A percentile compares a stretch with the other conserved stretches of the same genome.
Conservation (phyloP, 2,329 filamentous ascomycete genomes). For the Cryphonectria parasitica region DNA sequence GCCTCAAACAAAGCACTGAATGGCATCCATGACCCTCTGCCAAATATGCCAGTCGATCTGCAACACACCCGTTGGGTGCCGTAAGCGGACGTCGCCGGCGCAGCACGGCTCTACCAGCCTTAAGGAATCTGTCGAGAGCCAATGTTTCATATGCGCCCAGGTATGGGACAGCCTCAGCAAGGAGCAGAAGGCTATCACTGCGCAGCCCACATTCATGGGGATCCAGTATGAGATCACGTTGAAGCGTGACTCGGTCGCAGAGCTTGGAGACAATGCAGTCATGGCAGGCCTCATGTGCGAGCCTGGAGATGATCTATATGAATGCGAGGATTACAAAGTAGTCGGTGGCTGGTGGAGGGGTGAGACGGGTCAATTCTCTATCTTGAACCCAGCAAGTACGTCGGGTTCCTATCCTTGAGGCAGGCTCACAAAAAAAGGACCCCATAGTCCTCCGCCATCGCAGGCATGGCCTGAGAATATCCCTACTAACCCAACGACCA, state of each 20-base stretch:
- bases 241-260: no score
- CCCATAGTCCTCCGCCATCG: no score
- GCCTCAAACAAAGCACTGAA: no score
- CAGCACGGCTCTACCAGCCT: slow-evolving; percentile 2
- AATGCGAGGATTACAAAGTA: slow-evolving; percentile 14
- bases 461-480: no score
- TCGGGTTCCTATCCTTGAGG: neutral
- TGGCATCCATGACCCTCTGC: slow-evolving; percentile 17
- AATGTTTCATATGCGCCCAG: slow-evolving; percentile 9
- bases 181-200: slow-evolving; percentile 9
- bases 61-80: neutral
- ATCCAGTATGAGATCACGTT: neutral
- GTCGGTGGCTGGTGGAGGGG: neutral
- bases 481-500: neutral
- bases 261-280: no score
- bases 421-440: no score
- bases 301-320: slow-evolving; percentile 15
- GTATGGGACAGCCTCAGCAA: slow-evolving; percentile 19
- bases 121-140: neutral
- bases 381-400: slow-evolving; percentile 12
- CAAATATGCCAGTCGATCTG: slow-evolving; percentile 14
- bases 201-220: neutral
- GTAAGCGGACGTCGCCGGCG: neutral
- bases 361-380: neutral
- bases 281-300: no score